Conservation (phyloP, 495 filamentous ascomycete species). For the Penicillium atrosanguineum region DNA sequence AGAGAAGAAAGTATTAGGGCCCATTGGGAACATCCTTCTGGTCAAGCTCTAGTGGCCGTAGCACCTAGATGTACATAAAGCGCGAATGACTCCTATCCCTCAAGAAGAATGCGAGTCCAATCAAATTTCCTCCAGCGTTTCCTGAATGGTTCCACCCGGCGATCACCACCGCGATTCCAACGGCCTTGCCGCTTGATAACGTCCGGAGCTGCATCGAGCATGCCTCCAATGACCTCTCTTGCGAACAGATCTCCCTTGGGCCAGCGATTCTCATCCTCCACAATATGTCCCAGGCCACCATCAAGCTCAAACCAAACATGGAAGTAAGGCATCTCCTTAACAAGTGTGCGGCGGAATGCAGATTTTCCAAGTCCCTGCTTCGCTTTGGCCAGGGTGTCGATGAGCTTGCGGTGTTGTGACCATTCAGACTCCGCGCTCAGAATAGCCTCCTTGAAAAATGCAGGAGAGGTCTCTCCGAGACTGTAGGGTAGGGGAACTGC, state of each 20-base stretch:
- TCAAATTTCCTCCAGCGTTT: slow-evolving; percentile 90
- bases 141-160: slow-evolving; percentile 73
- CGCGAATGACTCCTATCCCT: slow-evolving; percentile 23
- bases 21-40: too few relatives aligned
- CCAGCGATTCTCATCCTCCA: slow-evolving; percentile 86
- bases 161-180: slow-evolving; percentile 73
- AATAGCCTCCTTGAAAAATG: slow-evolving; percentile 95
- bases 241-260: slow-evolving; percentile 93
- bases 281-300: slow-evolving; percentile 87
- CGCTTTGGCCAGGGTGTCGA: slow-evolving; percentile 76
- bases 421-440: slow-evolving; percentile 85
- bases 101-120: slow-evolving; percentile 83
- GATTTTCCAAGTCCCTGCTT: slow-evolving; percentile 69
- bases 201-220: slow-evolving; percentile 80
- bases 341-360: slow-evolving; percentile 79
- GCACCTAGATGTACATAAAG: background rate
- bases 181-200: slow-evolving; percentile 88
- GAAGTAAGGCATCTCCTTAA: slow-evolving; percentile 98
- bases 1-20: too few relatives aligned
- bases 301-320: slow-evolving; percentile 95
- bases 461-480: slow-evolving; percentile 84
- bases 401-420: slow-evolving; percentile 91
- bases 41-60: background rate
- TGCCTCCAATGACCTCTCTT: slow-evolving; percentile 86
- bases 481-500: slow-evolving; percentile 85